Evolutionary conservation across 345 rosid species (phyloP).

Genomic region (Cochlearia excelsa): DNA sequence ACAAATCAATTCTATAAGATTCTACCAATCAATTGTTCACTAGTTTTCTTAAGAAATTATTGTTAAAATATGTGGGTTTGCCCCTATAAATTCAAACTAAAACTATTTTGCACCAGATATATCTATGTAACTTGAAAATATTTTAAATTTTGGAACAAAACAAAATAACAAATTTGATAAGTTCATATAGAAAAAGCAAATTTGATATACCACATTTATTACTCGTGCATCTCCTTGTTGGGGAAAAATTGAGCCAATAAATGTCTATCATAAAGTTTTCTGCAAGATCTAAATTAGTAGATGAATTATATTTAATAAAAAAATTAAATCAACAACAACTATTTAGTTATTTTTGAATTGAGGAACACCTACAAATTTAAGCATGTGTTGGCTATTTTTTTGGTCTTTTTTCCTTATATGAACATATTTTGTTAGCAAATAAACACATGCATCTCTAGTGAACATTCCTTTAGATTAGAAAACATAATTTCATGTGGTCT

Average conservation of each 20-base stretch:
- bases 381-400: background rate
- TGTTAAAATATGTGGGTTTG: too few species aligned
- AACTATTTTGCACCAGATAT: too few species aligned
- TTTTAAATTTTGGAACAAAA: too few species aligned
- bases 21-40: background rate
- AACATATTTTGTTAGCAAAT: too few species aligned
- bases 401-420: background rate
- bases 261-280: constrained; percentile 19
- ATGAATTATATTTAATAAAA: constrained; percentile 4
- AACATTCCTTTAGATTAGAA: too few species aligned
- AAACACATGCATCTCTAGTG: too few species aligned
- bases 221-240: constrained; percentile 22
- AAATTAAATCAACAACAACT: background rate
- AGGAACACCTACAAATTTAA: background rate
- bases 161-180: too few species aligned
- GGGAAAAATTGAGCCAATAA: constrained; percentile 15
- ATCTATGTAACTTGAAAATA: too few species aligned
- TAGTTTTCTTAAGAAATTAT: too few species aligned
- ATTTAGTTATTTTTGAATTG: constrained; percentile 1
- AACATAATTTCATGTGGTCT: too few species aligned
- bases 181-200: constrained; percentile 10
- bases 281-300: constrained; percentile 21
- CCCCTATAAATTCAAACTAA: too few species aligned
- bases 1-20: too few species aligned
- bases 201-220: constrained; percentile 22